Conservation (phyloP, 1,139 yeast species). For the Trichomonascaceae sp. region DNA sequence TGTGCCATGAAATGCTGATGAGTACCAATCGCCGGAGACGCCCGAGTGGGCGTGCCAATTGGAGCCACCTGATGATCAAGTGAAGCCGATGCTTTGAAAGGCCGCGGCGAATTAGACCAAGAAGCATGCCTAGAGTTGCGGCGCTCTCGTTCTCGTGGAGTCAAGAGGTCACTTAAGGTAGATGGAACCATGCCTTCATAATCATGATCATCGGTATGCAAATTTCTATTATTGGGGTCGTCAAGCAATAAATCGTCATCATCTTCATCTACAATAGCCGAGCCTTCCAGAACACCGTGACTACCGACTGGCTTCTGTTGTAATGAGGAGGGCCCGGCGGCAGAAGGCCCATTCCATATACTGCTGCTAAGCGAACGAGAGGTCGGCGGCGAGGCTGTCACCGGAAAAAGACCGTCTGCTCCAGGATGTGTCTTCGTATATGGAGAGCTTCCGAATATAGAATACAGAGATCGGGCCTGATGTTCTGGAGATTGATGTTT, state of each 20-base stretch:
- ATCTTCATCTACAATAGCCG: slow-evolving; percentile 16
- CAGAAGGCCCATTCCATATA: slow-evolving; percentile 8
- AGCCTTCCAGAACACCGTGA: slow-evolving; percentile 12
- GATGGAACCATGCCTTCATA: slow-evolving; percentile 50
- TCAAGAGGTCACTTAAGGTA: slow-evolving; percentile 61
- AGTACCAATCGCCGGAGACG: neutral
- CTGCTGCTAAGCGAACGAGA: slow-evolving; percentile 6
- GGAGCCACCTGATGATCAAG: slow-evolving; percentile 6
- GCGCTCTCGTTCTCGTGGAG: slow-evolving; percentile 70
- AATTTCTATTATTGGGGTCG: slow-evolving; percentile 21
- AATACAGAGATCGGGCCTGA: slow-evolving; percentile 6
- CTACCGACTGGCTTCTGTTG: neutral
- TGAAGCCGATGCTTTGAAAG: neutral
- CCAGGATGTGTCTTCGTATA: neutral
- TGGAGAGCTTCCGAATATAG: slow-evolving; percentile 9
- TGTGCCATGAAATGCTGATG: slow-evolving; percentile 2
- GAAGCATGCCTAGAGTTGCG: slow-evolving; percentile 48
- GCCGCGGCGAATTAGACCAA: slow-evolving; percentile 24
- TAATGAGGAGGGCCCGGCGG: slow-evolving; percentile 4
- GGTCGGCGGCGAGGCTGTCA: slow-evolving; percentile 9
- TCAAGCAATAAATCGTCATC: slow-evolving; percentile 7
- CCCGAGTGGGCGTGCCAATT: slow-evolving; percentile 7
- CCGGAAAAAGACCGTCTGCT: slow-evolving; percentile 5
- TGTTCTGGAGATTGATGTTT: slow-evolving; percentile 1
- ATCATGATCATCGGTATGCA: slow-evolving; percentile 38